These are phyloP conservation scores for Phoenix dactylifera DNA, from an alignment of 176 grass and related monocot species.

Conservation along the genomic window DNA sequence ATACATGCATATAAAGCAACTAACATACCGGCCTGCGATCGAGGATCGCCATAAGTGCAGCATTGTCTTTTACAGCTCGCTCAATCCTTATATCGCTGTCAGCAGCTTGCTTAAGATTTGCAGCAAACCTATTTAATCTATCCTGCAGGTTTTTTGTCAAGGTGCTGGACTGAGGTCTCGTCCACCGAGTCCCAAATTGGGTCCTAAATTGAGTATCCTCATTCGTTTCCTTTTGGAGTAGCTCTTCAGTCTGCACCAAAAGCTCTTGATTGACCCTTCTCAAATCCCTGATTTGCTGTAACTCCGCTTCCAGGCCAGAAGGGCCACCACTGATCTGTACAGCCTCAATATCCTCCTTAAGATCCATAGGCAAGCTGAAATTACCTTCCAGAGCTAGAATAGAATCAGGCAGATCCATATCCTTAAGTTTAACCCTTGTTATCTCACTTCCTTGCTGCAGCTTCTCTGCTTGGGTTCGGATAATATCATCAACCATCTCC, in stretches of 20 bases:
- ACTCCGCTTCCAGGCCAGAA: slow-evolving; percentile 60
- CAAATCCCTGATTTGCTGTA: slow-evolving; percentile 97
- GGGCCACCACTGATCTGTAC: slow-evolving; percentile 99
- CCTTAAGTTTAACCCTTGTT: slow-evolving; percentile 87
- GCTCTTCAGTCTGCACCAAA: slow-evolving; percentile 83
- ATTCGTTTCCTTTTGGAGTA: slow-evolving; percentile 85
- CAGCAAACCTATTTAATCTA: slow-evolving; percentile 77
- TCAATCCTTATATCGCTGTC: slow-evolving; percentile 79
- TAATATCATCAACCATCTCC: slow-evolving; percentile 93
- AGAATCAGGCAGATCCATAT: slow-evolving; percentile 99
- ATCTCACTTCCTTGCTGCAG: slow-evolving; percentile 96
- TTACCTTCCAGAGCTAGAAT: slow-evolving; percentile 94
- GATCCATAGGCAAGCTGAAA: slow-evolving; percentile 65
- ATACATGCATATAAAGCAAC: neutral
- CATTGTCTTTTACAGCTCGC: slow-evolving; percentile 65
- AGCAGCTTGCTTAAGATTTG: slow-evolving; percentile 87
- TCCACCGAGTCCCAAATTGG: slow-evolving; percentile 89
- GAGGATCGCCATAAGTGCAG: slow-evolving; percentile 82
- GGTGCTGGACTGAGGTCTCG: slow-evolving; percentile 88
- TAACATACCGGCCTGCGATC: slow-evolving; percentile 68
- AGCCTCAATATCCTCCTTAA: slow-evolving; percentile 86
- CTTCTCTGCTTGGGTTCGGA: slow-evolving; percentile 91
- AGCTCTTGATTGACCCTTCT: slow-evolving; percentile 94
- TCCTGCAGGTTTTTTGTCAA: slow-evolving; percentile 95
- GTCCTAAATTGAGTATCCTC: slow-evolving; percentile 91